These are phyloP conservation scores for Fusarium sp. DNA, from an alignment of 2,329 filamentous ascomycete genomes.

Conservation along the genomic window DNA sequence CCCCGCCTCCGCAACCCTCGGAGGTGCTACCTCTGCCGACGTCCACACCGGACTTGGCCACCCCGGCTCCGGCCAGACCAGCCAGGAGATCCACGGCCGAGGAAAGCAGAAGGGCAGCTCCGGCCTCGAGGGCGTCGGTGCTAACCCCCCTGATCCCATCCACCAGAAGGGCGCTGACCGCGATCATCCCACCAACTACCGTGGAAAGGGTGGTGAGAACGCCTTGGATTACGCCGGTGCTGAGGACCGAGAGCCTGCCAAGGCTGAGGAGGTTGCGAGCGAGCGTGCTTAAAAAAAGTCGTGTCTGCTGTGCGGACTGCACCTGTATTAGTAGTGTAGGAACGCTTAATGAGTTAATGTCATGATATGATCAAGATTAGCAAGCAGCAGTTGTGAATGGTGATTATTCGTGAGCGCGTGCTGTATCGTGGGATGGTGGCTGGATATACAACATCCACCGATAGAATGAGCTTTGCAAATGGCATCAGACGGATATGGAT, in stretches of 20 bases:
- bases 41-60: slow-evolving; percentile 58
- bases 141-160: slow-evolving; percentile 46
- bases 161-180: slow-evolving; percentile 48
- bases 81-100: slow-evolving; percentile 54
- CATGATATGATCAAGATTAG: slow-evolving; percentile 6
- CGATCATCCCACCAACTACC: slow-evolving; percentile 40
- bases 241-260: slow-evolving; percentile 36
- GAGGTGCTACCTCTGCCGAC: slow-evolving; percentile 58
- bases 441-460: no score
- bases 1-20: slow-evolving; percentile 53
- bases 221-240: slow-evolving; percentile 36
- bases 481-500: no score
- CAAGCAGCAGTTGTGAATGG: not conserved
- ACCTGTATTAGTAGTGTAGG: slow-evolving; percentile 21
- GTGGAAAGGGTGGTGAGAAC: slow-evolving; percentile 28
- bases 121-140: slow-evolving; percentile 55
- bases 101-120: slow-evolving; percentile 51
- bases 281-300: slow-evolving; percentile 29
- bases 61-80: slow-evolving; percentile 57
- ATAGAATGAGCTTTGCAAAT: no score
- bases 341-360: slow-evolving; percentile 31
- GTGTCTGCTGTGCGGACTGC: slow-evolving; percentile 3
- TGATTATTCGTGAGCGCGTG: not conserved
- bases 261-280: slow-evolving; percentile 41
- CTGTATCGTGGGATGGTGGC: not conserved